Percentiles rank a stretch among this genome's conserved stretches.
phyloP scores from a whole-genome alignment of 2,329 filamentous ascomycete species.

The Fusarium verticillioides region DNA sequence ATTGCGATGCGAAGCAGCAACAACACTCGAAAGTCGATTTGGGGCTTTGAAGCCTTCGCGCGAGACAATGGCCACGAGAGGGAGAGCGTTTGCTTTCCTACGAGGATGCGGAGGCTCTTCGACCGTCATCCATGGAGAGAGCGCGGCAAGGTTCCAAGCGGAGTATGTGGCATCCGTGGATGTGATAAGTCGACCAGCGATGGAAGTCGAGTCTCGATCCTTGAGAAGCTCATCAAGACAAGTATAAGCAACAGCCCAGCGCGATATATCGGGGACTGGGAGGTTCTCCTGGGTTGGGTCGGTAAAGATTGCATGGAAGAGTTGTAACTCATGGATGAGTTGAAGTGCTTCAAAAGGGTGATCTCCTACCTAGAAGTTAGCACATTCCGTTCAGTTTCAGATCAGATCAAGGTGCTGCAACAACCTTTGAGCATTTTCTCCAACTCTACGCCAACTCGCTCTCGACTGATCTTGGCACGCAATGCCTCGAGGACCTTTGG shows the following conservation, averaged over 20 bases:
- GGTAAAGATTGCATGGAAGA: slow-evolving; percentile 80
- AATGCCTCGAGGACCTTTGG: slow-evolving; percentile 81
- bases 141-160: slow-evolving; percentile 79
- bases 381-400: neutral
- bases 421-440: slow-evolving; percentile 88
- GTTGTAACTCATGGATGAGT: slow-evolving; percentile 72
- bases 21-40: slow-evolving; percentile 77
- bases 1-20: slow-evolving; percentile 73
- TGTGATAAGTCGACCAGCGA: slow-evolving; percentile 66
- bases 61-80: slow-evolving; percentile 63
- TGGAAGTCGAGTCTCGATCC: slow-evolving; percentile 58
- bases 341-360: slow-evolving; percentile 71
- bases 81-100: slow-evolving; percentile 63
- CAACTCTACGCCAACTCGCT: slow-evolving; percentile 86
- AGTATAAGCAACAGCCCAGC: slow-evolving; percentile 73
- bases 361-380: slow-evolving; percentile 56
- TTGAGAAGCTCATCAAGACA: slow-evolving; percentile 65
- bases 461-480: slow-evolving; percentile 89
- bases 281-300: slow-evolving; percentile 68
- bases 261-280: slow-evolving; percentile 65
- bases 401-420: neutral
- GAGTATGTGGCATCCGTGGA: slow-evolving; percentile 74
- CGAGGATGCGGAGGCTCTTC: slow-evolving; percentile 55
- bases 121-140: slow-evolving; percentile 76
- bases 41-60: slow-evolving; percentile 83